Evolutionary conservation across 2,329 filamentous ascomycete species (phyloP), one percentile per base, ranked within the genome.

Genomic region (Pseudocercospora macadamiae): DNA sequence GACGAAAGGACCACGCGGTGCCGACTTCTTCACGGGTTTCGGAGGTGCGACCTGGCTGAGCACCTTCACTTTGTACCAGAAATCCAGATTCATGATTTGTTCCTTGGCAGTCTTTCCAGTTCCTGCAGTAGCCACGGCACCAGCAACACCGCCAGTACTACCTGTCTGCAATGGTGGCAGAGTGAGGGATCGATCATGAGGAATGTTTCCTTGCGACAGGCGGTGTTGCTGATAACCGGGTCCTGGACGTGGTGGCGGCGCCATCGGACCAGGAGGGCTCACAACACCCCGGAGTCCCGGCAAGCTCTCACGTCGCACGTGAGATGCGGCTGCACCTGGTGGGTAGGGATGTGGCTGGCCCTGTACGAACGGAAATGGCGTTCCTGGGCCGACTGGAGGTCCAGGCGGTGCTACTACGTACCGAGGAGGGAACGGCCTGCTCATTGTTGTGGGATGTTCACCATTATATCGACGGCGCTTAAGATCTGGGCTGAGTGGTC

Each of bases 31-130:
- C 77, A 65, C 68, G 79, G 75, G 59, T 12, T 90, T 78, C 0
- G 90, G 86, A 21, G 88, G 89, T 45, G 89, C 89, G 64, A 97
- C 91, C 61, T 86, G 87, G 14, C 86, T 82, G 30, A 97, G 80
- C 2, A 93, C 82, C 49, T 86, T 86, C 66, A 96, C 84, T 74
- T 96, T 96, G 64, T 86, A 86, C 44, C 86, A 75, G 68, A 89
- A 89, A 0, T 88, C 83, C 52, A 95, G 89, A 23, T 82, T 85
- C 86, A 90, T 90, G 60, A 93, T 85, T 77, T 89, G 87, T 6
- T 87, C 85, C 23, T 70, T 68, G 12, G 63, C 66, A 18, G 64
- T 61, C 52, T 65, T 70, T 5, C 57, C 58, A 7, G 54, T 18
- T 4, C 58, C 58, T 19, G 55, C 59, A 23, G 62, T 60, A 6